phyloP scores from a whole-genome alignment of 1,284 basidiomycete genomes.

The Abortiporus biennis region DNA sequence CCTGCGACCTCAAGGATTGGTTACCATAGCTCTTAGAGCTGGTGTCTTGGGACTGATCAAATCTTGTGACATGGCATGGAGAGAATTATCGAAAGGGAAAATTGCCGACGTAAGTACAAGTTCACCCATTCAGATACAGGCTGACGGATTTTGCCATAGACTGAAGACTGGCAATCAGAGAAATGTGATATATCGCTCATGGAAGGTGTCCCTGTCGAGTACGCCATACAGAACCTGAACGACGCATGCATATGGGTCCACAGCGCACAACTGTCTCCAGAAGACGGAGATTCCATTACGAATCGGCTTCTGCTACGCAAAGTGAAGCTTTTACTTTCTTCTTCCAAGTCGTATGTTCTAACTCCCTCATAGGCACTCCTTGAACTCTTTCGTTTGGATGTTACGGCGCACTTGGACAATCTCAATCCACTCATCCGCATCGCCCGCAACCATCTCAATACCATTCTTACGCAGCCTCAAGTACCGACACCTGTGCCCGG shows the following conservation, averaged over 20 bases:
- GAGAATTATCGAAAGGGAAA: slow-evolving; percentile 68
- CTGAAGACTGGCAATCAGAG: slow-evolving; percentile 86
- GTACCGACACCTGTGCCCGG: slow-evolving; percentile 29
- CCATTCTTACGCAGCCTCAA: slow-evolving; percentile 31
- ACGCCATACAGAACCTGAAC: slow-evolving; percentile 56
- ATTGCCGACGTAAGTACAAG: slow-evolving; percentile 65
- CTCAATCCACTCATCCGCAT: slow-evolving; percentile 31
- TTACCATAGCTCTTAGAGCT: slow-evolving; percentile 67
- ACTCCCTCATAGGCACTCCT: slow-evolving; percentile 34
- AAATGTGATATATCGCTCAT: slow-evolving; percentile 79
- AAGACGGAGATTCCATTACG: slow-evolving; percentile 31
- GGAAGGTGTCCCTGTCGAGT: slow-evolving; percentile 59
- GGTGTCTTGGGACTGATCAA: slow-evolving; percentile 75
- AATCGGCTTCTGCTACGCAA: slow-evolving; percentile 53
- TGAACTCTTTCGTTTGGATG: slow-evolving; percentile 42
- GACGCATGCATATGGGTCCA: slow-evolving; percentile 45
- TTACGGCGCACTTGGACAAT: slow-evolving; percentile 28
- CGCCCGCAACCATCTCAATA: slow-evolving; percentile 37
- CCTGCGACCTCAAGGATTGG: slow-evolving; percentile 46
- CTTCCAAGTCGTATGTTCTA: neutral
- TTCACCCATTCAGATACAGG: slow-evolving; percentile 1
- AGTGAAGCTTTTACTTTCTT: slow-evolving; percentile 25
- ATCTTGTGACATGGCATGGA: slow-evolving; percentile 77
- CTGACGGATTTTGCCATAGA: slow-evolving; percentile 32
- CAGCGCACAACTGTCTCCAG: slow-evolving; percentile 24